Evolutionary conservation across 257 asterid genomes (phyloP).

Genomic region (Leonotis leonurus): DNA sequence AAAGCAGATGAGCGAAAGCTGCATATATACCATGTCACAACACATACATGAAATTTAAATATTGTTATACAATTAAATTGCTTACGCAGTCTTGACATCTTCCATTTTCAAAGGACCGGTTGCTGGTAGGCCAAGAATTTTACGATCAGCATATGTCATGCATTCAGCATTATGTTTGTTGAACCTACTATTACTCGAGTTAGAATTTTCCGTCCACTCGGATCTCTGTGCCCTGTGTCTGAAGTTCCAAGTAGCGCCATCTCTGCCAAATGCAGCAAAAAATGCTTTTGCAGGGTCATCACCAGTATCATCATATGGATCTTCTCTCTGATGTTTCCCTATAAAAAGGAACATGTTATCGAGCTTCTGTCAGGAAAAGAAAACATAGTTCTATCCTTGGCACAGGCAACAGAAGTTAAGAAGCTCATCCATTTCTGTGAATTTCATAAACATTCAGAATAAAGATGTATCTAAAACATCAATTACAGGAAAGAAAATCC

Average conservation of each 20-base stretch:
- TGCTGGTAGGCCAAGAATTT: slow-evolving; percentile 66
- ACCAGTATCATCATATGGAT: slow-evolving; percentile 30
- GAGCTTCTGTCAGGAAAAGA: slow-evolving; percentile 6
- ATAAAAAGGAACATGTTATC: slow-evolving; percentile 8
- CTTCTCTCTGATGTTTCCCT: slow-evolving; percentile 48
- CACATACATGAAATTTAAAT: too few species aligned
- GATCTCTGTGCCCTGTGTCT: slow-evolving; percentile 33
- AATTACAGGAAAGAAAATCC: neutral
- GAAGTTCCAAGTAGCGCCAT: slow-evolving; percentile 45
- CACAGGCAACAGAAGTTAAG: neutral
- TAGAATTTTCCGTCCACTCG: slow-evolving; percentile 35
- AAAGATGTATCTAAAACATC: neutral
- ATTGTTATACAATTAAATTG: slow-evolving; percentile 7
- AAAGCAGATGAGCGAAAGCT: slow-evolving; percentile 77
- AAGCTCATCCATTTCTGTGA: neutral
- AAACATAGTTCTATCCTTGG: neutral
- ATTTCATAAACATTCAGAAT: neutral
- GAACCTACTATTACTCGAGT: slow-evolving; percentile 28
- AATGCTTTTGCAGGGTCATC: slow-evolving; percentile 40
- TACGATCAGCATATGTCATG: slow-evolving; percentile 44
- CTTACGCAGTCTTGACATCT: slow-evolving; percentile 93
- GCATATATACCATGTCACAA: slow-evolving; percentile 21
- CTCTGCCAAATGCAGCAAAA: slow-evolving; percentile 46
- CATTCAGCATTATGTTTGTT: slow-evolving; percentile 31
- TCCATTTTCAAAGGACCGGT: slow-evolving; percentile 63